These are phyloP conservation scores for Cucumis hystrix DNA, from an alignment of 306 rosid species.

Conservation along the genomic window DNA sequence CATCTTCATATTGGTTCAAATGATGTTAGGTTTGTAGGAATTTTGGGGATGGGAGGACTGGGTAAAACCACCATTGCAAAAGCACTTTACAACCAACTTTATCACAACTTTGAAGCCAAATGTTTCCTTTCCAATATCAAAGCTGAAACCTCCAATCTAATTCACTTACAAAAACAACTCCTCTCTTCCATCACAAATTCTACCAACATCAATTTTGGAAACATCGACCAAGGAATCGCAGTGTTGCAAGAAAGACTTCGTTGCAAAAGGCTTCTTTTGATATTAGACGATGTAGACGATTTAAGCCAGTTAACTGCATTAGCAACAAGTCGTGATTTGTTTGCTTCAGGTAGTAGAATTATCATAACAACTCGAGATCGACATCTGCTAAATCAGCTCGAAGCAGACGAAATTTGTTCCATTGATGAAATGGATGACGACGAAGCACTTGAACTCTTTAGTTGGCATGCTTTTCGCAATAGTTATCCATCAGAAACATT, in stretches of 20 bases:
- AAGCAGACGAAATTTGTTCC: not conserved
- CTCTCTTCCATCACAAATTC: not conserved
- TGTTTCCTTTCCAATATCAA: conserved; percentile 7
- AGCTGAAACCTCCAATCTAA: not conserved
- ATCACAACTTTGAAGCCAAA: not conserved
- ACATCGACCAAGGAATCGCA: not conserved
- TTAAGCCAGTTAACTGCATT: not conserved
- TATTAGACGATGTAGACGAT: conserved; percentile 4
- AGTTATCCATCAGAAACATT: not conserved
- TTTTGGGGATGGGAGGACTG: conserved; percentile 19
- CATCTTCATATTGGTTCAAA: not conserved
- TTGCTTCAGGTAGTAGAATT: conserved; percentile 14
- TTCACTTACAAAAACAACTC: conserved; percentile 12
- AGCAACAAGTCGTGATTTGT: not conserved
- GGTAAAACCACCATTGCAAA: conserved; percentile 19
- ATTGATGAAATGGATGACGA: not conserved
- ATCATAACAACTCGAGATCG: conserved; percentile 16
- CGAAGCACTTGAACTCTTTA: conserved; percentile 16
- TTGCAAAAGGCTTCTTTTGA: not conserved
- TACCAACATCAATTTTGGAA: not conserved
- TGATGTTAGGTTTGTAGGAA: not conserved
- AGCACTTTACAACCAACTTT: conserved; percentile 10
- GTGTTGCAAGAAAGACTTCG: not conserved
- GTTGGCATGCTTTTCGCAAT: conserved; percentile 18
- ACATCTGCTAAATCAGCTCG: not conserved